A percentile compares a stretch with the other conserved stretches of the same genome.
These are phyloP conservation scores for Lindgomyces ingoldianus DNA, from an alignment of 495 filamentous ascomycete genomes.

Conservation along the genomic window DNA sequence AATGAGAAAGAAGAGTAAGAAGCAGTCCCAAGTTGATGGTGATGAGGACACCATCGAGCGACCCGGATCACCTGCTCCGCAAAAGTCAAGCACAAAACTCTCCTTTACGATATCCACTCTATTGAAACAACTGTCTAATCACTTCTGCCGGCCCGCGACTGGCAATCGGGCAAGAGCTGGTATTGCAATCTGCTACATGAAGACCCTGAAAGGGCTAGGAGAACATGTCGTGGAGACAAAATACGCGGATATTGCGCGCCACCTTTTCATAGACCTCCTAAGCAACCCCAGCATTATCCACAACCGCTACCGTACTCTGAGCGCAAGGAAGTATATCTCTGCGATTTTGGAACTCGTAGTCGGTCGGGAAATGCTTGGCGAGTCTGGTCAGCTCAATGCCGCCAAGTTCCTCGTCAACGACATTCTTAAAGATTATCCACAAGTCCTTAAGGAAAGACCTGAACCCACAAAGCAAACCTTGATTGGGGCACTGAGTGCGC, in stretches of 20 bases:
- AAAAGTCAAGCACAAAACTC: constrained; percentile 67
- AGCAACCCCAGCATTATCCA: constrained; percentile 72
- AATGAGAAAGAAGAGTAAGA: constrained; percentile 76
- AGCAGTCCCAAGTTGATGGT: constrained; percentile 64
- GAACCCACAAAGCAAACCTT: constrained; percentile 89
- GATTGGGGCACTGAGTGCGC: constrained; percentile 73
- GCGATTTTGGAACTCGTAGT: constrained; percentile 82
- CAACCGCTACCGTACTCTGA: constrained; percentile 85
- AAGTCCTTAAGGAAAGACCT: constrained; percentile 84
- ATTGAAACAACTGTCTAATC: constrained; percentile 74
- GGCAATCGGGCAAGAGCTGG: constrained; percentile 79
- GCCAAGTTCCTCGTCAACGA: constrained; percentile 82
- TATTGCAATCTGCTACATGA: constrained; percentile 84
- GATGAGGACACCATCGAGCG: constrained; percentile 74
- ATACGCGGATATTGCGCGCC: constrained; percentile 77
- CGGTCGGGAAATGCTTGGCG: constrained; percentile 78
- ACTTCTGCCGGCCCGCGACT: constrained; percentile 79
- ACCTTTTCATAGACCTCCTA: constrained; percentile 77
- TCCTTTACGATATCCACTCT: constrained; percentile 76
- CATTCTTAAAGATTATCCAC: constrained; percentile 90
- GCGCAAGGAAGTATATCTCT: constrained; percentile 81
- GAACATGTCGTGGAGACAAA: constrained; percentile 74
- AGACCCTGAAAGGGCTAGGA: constrained; percentile 70
- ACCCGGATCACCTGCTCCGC: constrained; percentile 71
- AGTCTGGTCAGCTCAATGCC: constrained; percentile 80